Conservation (phyloP, 2,329 filamentous ascomycete genomes). For the Sporothrix curviconia region DNA sequence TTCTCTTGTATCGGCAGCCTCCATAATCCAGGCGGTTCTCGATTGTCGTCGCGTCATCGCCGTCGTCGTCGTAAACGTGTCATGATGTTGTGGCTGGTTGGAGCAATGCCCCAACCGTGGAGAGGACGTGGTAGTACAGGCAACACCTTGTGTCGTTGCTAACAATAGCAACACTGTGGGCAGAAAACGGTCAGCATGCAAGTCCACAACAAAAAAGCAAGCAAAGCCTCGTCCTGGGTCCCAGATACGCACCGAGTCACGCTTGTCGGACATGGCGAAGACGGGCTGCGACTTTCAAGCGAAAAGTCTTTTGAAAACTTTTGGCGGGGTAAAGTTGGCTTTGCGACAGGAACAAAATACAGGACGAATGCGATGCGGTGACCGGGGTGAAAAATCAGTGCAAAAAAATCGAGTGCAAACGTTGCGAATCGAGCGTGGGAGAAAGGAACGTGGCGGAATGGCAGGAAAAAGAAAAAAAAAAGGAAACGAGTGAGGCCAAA, state of each 20-base stretch:
- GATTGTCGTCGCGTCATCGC: no score
- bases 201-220: not conserved
- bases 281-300: not conserved
- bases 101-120: constrained; percentile 33
- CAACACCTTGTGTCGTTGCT: constrained; percentile 97
- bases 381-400: not conserved
- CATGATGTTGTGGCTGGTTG: not conserved
- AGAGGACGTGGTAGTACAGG: constrained; percentile 30
- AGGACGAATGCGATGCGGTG: no score
- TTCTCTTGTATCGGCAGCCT: no score
- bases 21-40: no score
- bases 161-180: constrained; percentile 90
- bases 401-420: not conserved
- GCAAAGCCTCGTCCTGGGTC: no score
- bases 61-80: no score
- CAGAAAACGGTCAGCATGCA: constrained; percentile 23
- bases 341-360: not conserved
- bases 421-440: not conserved
- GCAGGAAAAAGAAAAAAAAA: not conserved
- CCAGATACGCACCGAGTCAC: constrained; percentile 72
- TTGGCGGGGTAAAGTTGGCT: constrained; percentile 14
- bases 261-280: constrained; percentile 26
- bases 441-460: not conserved
- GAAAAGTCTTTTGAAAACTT: constrained; percentile 3
- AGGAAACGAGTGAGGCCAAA: not conserved